phyloP scores from a whole-genome alignment of 257 asterid species.

The Petrea volubilis region DNA sequence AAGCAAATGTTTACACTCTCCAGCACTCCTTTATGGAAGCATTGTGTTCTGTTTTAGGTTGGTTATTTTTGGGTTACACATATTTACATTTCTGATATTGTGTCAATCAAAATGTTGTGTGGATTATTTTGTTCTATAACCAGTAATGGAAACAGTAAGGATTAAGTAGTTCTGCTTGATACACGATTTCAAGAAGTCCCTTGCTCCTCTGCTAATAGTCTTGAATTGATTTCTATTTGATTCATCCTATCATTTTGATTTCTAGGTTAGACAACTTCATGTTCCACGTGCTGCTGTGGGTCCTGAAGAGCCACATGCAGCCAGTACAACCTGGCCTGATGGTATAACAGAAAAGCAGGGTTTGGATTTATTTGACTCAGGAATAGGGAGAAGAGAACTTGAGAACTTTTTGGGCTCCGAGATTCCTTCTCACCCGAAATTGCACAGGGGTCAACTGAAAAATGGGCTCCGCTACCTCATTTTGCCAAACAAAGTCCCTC shows the following conservation, averaged over 20 bases:
- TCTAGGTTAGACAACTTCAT: conserved; percentile 43
- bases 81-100: not conserved
- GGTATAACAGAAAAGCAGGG: conserved; percentile 76
- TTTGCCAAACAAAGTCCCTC: conserved; percentile 96
- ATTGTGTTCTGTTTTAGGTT: not conserved
- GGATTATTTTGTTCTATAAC: conserved; percentile 10
- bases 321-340: conserved; percentile 92
- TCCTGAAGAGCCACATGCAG: conserved; percentile 99
- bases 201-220: not conserved
- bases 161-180: not conserved
- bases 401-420: conserved; percentile 67
- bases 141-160: conserved; percentile 2
- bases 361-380: conserved; percentile 59
- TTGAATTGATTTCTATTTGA: conserved; percentile 20
- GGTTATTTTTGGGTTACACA: not conserved
- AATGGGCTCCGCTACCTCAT: conserved; percentile 96
- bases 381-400: conserved; percentile 57
- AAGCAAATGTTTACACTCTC: conserved; percentile 14
- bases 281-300: conserved; percentile 83
- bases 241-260: conserved; percentile 26
- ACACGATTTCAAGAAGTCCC: conserved; percentile 12
- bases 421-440: conserved; percentile 90
- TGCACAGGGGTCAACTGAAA: conserved; percentile 88
- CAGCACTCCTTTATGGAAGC: conserved; percentile 13
- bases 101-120: not conserved